A percentile compares a stretch with the other conserved stretches of the same genome.
Evolutionary conservation across 2,329 filamentous ascomycete species (phyloP).

Genomic region (Dactylellina sp.): DNA sequence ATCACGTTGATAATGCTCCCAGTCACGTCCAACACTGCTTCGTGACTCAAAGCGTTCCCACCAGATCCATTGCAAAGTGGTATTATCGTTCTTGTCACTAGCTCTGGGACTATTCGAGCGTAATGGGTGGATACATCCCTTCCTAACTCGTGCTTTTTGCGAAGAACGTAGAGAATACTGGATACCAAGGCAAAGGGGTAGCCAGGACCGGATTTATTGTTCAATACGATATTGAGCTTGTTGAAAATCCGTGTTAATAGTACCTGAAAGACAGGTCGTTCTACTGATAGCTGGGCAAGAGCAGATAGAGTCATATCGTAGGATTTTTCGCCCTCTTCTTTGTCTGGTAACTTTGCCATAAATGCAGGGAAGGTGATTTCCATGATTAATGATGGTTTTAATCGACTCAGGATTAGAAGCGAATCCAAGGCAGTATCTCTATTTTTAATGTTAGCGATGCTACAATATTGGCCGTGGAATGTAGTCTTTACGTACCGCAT

Average conservation of each 20-base stretch:
- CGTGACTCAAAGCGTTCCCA: constrained; percentile 66
- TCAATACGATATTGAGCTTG: constrained; percentile 71
- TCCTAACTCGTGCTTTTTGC: constrained; percentile 66
- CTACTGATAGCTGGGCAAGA: constrained; percentile 73
- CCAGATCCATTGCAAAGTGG: constrained; percentile 64
- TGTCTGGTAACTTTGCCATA: constrained; percentile 73
- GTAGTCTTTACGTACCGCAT: constrained; percentile 47
- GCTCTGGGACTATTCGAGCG: constrained; percentile 67
- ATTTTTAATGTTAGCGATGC: constrained; percentile 61
- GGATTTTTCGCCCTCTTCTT: constrained; percentile 65
- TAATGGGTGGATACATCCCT: constrained; percentile 66
- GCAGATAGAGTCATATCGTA: constrained; percentile 73
- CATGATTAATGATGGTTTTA: constrained; percentile 73
- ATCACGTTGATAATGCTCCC: constrained; percentile 73
- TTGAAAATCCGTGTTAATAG: constrained; percentile 73
- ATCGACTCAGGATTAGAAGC: constrained; percentile 72
- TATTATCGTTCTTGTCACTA: constrained; percentile 59
- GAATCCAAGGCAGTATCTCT: constrained; percentile 71
- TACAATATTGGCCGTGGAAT: constrained; percentile 65
- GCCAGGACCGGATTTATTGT: constrained; percentile 61
- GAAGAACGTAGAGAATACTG: constrained; percentile 73
- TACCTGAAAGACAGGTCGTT: constrained; percentile 74
- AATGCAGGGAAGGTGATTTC: constrained; percentile 75
- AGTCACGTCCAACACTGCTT: constrained; percentile 70
- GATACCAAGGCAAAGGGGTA: constrained; percentile 73